Evolutionary conservation across 2,329 filamentous ascomycete genomes (phyloP).

Genomic region (Cladorrhinum sp.): DNA sequence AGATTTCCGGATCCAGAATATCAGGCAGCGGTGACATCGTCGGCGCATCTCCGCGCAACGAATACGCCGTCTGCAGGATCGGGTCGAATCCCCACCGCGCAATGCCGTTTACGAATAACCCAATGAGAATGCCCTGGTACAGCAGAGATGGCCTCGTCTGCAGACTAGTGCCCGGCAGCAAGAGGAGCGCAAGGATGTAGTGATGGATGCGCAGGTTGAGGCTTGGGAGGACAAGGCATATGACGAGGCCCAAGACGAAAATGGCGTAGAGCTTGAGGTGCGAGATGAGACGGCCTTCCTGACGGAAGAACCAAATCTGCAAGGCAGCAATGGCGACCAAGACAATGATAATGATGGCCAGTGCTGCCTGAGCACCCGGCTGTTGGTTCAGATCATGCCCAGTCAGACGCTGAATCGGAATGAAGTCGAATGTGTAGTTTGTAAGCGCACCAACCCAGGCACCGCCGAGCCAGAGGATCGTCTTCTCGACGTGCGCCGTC

Average conservation of each 20-base stretch:
- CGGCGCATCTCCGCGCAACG: constrained; percentile 67
- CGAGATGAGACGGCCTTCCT: constrained; percentile 74
- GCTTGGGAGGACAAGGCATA: constrained; percentile 69
- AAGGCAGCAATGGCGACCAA: constrained; percentile 65
- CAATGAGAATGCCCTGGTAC: constrained; percentile 86
- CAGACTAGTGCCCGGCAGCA: constrained; percentile 84
- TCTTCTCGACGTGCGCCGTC: constrained; percentile 84
- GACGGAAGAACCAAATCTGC: constrained; percentile 82
- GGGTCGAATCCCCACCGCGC: constrained; percentile 92
- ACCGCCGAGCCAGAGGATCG: constrained; percentile 81
- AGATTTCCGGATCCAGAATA: constrained; percentile 47
- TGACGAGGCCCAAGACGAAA: constrained; percentile 63
- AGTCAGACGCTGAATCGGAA: constrained; percentile 90
- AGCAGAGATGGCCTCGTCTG: constrained; percentile 81
- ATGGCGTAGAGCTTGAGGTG: constrained; percentile 76
- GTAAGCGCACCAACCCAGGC: constrained; percentile 90
- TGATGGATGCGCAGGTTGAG: constrained; percentile 89
- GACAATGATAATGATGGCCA: constrained; percentile 72
- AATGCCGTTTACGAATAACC: constrained; percentile 90
- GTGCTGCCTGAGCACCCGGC: constrained; percentile 79
- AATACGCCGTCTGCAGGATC: constrained; percentile 76
- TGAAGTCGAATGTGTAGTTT: constrained; percentile 93
- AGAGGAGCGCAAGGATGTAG: constrained; percentile 82
- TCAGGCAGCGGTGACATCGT: constrained; percentile 59
- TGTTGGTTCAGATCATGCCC: constrained; percentile 84